These are phyloP conservation scores for Coemansia sp. DNA, from an alignment of 192 early-diverging fungal species.

Conservation along the genomic window DNA sequence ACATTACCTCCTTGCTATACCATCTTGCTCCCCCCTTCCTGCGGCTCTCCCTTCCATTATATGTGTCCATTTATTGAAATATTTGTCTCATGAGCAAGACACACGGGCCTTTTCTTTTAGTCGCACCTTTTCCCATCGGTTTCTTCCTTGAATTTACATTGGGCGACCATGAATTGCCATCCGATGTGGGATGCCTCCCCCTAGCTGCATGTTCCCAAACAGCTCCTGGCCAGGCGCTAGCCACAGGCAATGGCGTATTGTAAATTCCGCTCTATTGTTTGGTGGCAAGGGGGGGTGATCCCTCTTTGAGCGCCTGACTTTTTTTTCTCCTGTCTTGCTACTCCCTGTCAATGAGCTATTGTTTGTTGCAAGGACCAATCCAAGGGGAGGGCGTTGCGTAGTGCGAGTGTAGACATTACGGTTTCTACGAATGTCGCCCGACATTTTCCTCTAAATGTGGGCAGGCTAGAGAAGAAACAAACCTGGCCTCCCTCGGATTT, in stretches of 20 bases:
- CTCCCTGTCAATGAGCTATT: slow-evolving; percentile 7
- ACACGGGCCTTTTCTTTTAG: no score
- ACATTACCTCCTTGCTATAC: not conserved
- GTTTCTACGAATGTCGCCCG: slow-evolving; percentile 2
- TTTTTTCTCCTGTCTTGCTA: not conserved
- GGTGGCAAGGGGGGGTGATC: not conserved
- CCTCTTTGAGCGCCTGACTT: slow-evolving; percentile 2
- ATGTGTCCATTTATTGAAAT: not conserved
- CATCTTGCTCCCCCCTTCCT: not conserved
- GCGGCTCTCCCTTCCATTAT: no score
- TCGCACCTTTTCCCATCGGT: not conserved
- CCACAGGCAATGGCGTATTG: slow-evolving; percentile 1
- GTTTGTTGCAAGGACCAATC: not conserved
- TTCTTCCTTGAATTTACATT: not conserved
- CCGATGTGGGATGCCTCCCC: not conserved
- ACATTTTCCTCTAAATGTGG: not conserved
- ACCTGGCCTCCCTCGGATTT: not conserved
- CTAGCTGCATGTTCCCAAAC: slow-evolving; percentile 3
- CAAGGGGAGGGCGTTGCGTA: slow-evolving; percentile 3
- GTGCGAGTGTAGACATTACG: not conserved
- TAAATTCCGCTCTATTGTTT: slow-evolving; percentile 2
- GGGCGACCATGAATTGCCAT: not conserved
- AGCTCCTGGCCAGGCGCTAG: not conserved
- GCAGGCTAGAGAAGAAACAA: not conserved
- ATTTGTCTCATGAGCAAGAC: slow-evolving; percentile 3